Conservation (phyloP, 441 rosid species). For the Geranium incanum region DNA sequence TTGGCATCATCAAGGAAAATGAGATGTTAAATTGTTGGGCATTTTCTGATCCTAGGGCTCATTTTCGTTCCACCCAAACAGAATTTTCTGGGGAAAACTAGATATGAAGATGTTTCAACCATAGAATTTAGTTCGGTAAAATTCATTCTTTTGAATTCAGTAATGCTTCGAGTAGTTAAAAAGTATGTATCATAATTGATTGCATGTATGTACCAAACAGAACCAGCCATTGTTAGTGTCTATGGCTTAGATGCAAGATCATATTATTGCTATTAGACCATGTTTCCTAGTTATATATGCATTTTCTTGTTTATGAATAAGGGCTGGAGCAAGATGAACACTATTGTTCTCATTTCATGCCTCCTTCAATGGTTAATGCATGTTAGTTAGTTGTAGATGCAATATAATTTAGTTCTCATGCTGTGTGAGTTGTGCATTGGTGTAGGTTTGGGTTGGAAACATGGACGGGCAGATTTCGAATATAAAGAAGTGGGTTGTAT, state of each 20-base stretch:
- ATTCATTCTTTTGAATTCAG: not conserved
- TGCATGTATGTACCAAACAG: not conserved
- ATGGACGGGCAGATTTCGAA: conserved; percentile 39
- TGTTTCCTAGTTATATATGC: not conserved
- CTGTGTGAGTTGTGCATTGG: not conserved
- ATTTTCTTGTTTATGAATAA: not conserved
- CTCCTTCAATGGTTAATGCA: not conserved
- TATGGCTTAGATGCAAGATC: not conserved
- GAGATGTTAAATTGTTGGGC: not conserved
- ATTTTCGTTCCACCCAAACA: not conserved
- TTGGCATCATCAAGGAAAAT: not conserved
- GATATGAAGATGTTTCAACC: not conserved
- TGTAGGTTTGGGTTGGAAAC: conserved; percentile 7
- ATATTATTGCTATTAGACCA: too few species aligned
- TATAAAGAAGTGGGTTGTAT: conserved; percentile 63
- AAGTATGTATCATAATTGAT: not conserved
- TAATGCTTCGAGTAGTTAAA: not conserved
- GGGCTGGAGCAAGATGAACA: not conserved
- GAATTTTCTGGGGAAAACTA: not conserved
- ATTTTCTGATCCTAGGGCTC: not conserved
- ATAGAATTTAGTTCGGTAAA: not conserved
- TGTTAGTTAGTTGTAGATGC: not conserved
- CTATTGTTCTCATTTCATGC: not conserved
- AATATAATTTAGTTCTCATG: not conserved
- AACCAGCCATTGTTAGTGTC: not conserved